Evolutionary conservation across 2,329 filamentous ascomycete genomes (phyloP).

Genomic region (Fusarium armeniacum): DNA sequence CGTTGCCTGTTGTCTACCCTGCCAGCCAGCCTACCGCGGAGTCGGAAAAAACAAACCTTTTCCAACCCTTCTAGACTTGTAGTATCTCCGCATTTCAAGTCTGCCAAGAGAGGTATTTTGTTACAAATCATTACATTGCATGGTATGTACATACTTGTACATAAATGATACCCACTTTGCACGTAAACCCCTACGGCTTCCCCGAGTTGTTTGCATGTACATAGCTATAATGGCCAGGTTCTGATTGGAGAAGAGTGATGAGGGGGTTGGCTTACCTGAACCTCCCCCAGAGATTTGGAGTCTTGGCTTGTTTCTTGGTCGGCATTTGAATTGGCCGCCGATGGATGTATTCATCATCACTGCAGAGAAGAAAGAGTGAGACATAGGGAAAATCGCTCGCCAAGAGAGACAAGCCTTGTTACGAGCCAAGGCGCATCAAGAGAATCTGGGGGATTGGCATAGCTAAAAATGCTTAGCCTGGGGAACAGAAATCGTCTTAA

Average conservation of each 20-base stretch:
- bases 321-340: conserved; percentile 26
- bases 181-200: neutral
- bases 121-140: neutral
- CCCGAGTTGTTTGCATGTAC: neutral
- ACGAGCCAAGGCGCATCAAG: neutral
- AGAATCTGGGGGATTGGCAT: neutral
- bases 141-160: neutral
- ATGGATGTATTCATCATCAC: neutral
- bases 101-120: conserved; percentile 24
- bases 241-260: neutral
- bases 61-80: neutral
- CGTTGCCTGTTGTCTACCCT: neutral
- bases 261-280: conserved; percentile 6
- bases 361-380: neutral
- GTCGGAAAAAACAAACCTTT: no score
- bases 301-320: conserved; percentile 17
- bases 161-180: conserved; percentile 1
- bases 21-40: neutral
- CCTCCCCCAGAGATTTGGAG: conserved; percentile 1
- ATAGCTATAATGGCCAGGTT: neutral
- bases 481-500: neutral
- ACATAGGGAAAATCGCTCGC: conserved; percentile 18
- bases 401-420: conserved; percentile 8
- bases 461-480: neutral
- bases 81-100: neutral